These are phyloP conservation scores for Albugo candida DNA, from an alignment of 352 stramenopile species.

Conservation along the genomic window DNA sequence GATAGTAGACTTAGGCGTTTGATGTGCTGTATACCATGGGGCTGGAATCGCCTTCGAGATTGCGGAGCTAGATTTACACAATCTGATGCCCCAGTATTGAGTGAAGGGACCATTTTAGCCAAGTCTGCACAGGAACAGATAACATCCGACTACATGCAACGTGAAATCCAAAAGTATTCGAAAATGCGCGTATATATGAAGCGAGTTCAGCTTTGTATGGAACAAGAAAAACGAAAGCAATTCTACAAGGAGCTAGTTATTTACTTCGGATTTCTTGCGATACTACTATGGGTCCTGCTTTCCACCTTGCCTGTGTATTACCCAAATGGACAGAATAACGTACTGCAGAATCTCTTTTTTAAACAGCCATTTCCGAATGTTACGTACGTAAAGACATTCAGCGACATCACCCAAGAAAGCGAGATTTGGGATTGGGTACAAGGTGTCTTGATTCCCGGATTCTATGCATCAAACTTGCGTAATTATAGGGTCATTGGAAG, in stretches of 20 bases:
- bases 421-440: conserved; percentile 60
- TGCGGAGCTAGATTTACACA: too few relatives aligned
- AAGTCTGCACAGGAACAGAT: too few relatives aligned
- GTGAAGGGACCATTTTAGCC: too few relatives aligned
- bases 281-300: conserved; percentile 39
- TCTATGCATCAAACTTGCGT: conserved; percentile 39
- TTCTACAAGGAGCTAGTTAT: conserved; percentile 64
- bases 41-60: too few relatives aligned
- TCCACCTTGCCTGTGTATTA: conserved; percentile 41
- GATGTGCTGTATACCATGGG: too few relatives aligned
- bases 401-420: conserved; percentile 33
- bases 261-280: conserved; percentile 43
- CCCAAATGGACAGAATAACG: conserved; percentile 50
- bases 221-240: conserved; percentile 68
- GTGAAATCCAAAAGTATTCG: conserved; percentile 46
- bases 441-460: conserved; percentile 42
- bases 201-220: conserved; percentile 51
- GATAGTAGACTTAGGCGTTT: too few relatives aligned
- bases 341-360: conserved; percentile 34
- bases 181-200: conserved; percentile 77
- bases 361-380: conserved; percentile 43
- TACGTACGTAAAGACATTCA: conserved; percentile 36
- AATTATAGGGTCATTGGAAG: conserved; percentile 45
- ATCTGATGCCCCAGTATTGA: too few relatives aligned
- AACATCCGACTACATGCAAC: conserved; percentile 12